Evolutionary conservation across 257 asterid species (phyloP).

Genomic region (Cynanchum wilfordii): DNA sequence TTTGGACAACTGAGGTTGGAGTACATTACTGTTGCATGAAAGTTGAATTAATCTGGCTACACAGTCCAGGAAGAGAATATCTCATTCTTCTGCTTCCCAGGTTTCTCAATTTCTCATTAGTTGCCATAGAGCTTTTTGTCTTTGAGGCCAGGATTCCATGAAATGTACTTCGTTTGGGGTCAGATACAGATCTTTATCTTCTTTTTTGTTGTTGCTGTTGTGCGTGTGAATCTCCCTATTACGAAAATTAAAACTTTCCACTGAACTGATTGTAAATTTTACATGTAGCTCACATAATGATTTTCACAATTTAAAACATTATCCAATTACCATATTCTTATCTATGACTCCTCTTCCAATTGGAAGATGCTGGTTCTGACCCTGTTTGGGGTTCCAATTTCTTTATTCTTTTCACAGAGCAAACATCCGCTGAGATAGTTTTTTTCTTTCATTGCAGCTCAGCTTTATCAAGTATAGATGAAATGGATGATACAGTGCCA

Average conservation of each 20-base stretch:
- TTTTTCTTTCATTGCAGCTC: conserved; percentile 61
- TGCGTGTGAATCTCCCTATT: neutral
- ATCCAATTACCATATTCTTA: neutral
- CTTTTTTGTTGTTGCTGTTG: neutral
- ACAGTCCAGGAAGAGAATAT: neutral
- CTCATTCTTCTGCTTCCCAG: neutral
- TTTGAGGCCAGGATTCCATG: neutral
- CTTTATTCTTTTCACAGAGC: neutral
- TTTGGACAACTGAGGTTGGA: neutral
- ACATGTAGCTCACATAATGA: neutral
- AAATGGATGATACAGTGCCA: conserved; percentile 70
- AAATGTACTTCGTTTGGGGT: neutral
- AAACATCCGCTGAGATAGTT: conserved; percentile 1
- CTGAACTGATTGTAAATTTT: neutral
- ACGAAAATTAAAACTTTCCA: neutral
- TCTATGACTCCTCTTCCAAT: neutral
- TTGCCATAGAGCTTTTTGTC: neutral
- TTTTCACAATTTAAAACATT: neutral
- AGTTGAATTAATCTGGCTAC: neutral
- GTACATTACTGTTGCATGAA: neutral
- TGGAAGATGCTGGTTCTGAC: no score
- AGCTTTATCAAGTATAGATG: conserved; percentile 54
- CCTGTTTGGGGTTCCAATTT: neutral
- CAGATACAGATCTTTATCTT: neutral
- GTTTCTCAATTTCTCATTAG: neutral